phyloP scores from a whole-genome alignment of 2,329 filamentous ascomycete species.

The Uncinocarpus reesii region DNA sequence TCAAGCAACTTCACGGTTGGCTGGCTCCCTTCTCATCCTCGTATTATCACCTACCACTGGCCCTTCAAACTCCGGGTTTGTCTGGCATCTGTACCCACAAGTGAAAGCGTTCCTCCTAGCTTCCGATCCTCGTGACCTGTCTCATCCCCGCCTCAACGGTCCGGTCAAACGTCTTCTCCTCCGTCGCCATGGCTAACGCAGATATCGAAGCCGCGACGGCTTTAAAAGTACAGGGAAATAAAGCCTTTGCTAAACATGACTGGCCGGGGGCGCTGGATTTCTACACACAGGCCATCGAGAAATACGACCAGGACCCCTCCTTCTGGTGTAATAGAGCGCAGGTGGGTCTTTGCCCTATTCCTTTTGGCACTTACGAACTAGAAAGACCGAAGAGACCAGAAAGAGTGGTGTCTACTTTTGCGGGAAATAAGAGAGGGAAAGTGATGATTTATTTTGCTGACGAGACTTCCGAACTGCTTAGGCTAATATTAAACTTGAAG shows the following conservation, averaged over 20 bases:
- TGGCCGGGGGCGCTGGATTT: slow-evolving; percentile 71
- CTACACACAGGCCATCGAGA: slow-evolving; percentile 78
- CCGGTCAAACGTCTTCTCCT: too few species aligned
- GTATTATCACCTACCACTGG: too few species aligned
- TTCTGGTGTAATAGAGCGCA: slow-evolving; percentile 94
- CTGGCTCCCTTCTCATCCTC: too few species aligned
- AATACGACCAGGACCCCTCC: slow-evolving; percentile 71
- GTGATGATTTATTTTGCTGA: not conserved
- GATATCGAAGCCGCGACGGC: slow-evolving; percentile 60
- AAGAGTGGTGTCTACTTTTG: not conserved
- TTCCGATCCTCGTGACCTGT: too few species aligned
- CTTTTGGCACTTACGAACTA: not conserved
- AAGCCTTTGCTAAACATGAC: slow-evolving; percentile 79
- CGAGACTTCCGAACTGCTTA: slow-evolving; percentile 29
- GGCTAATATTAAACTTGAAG: slow-evolving; percentile 91
- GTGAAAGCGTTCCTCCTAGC: too few species aligned
- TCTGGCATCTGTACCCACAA: too few species aligned
- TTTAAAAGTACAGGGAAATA: slow-evolving; percentile 89
- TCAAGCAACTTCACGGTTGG: too few species aligned
- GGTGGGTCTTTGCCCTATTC: slow-evolving; percentile 44
- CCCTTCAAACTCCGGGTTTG: not conserved
- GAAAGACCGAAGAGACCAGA: not conserved
- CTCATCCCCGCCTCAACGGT: too few species aligned
- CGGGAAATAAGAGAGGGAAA: not conserved
- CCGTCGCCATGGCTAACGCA: slow-evolving; percentile 30